These are phyloP conservation scores for Neospermospora avenae DNA, from an alignment of 2,329 filamentous ascomycete species.

Conservation along the genomic window DNA sequence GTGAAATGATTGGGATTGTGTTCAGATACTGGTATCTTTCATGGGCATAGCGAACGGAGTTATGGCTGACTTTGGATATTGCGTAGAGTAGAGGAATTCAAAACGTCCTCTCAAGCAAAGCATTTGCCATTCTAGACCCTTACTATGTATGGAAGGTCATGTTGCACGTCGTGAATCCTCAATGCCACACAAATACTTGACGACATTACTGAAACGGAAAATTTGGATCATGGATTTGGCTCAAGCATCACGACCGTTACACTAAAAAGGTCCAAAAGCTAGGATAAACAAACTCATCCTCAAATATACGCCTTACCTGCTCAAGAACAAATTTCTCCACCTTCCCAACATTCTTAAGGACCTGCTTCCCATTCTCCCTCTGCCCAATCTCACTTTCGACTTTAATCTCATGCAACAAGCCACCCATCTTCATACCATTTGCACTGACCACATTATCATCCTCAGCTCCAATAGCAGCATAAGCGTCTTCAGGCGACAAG, in stretches of 20 bases:
- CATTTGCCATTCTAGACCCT: neutral
- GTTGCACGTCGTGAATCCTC: no score
- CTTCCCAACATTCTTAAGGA: constrained; percentile 96
- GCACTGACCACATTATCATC: constrained; percentile 26
- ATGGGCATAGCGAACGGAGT: constrained; percentile 25
- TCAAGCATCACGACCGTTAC: constrained; percentile 41
- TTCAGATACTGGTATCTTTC: neutral
- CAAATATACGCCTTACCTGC: constrained; percentile 94
- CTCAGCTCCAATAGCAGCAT: constrained; percentile 56
- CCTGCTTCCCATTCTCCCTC: constrained; percentile 86
- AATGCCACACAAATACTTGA: no score
- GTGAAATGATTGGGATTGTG: constrained; percentile 14
- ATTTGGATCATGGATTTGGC: no score
- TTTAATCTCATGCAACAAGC: constrained; percentile 84
- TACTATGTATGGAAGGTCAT: no score
- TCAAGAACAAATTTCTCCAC: constrained; percentile 97
- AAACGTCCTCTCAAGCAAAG: neutral
- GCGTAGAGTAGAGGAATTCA: neutral
- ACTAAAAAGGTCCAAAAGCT: constrained; percentile 98
- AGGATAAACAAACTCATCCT: constrained; percentile 97
- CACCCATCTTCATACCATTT: constrained; percentile 54
- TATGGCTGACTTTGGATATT: neutral
- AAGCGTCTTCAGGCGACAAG: constrained; percentile 84
- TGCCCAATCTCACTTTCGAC: constrained; percentile 98
- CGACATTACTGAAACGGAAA: no score